phyloP scores from a whole-genome alignment of 345 rosid species.

The Aethionema arabicum region DNA sequence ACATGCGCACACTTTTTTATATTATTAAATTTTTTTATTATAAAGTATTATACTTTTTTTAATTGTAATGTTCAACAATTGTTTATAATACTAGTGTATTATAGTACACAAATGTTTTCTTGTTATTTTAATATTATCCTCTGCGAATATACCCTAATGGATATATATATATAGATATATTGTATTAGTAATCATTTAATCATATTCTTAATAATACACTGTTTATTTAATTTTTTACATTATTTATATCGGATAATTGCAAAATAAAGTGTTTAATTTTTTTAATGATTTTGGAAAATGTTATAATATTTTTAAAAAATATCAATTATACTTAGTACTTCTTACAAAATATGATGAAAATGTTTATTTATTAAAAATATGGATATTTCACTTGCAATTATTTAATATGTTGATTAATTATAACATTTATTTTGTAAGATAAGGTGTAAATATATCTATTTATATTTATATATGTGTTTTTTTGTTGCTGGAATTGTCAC shows the following conservation, averaged over 20 bases:
- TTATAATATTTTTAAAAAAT: too few species aligned
- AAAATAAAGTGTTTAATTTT: too few species aligned
- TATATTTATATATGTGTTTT: not conserved
- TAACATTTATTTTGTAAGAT: too few species aligned
- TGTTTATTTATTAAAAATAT: too few species aligned
- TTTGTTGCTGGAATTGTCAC: not conserved
- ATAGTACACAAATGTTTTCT: slow-evolving; percentile 15
- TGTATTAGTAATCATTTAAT: slow-evolving; percentile 1
- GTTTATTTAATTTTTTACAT: too few species aligned
- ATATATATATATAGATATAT: not conserved
- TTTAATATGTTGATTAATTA: too few species aligned
- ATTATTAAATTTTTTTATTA: not conserved
- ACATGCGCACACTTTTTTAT: slow-evolving; percentile 23
- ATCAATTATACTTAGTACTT: too few species aligned
- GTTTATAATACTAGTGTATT: slow-evolving; percentile 3
- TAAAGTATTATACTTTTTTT: slow-evolving; percentile 12
- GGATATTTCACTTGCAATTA: too few species aligned
- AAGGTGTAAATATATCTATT: too few species aligned
- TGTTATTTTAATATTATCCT: not conserved
- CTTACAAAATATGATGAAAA: too few species aligned
- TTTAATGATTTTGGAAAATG: too few species aligned
- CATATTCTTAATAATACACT: slow-evolving; percentile 7
- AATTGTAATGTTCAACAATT: not conserved
- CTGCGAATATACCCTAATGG: slow-evolving; percentile 5
- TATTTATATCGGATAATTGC: too few species aligned